These are phyloP conservation scores for Colletotrichum kahawae DNA, from an alignment of 2,329 filamentous ascomycete genomes.

Conservation along the genomic window DNA sequence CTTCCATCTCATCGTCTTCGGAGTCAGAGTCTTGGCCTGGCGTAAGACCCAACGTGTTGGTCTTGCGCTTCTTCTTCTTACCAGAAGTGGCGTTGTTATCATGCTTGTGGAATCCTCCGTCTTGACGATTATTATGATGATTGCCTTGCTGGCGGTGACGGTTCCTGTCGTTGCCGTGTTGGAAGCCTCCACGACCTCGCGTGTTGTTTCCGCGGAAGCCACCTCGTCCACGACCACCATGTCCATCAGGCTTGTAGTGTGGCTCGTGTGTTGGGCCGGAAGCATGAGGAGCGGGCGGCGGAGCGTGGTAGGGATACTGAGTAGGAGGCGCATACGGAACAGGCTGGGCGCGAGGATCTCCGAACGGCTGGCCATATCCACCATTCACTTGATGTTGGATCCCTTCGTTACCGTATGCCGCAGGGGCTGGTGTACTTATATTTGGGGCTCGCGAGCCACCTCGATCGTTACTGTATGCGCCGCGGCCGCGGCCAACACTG, in stretches of 20 bases:
- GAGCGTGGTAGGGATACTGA: constrained; percentile 41
- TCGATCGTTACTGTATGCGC: constrained; percentile 50
- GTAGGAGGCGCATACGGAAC: constrained; percentile 30
- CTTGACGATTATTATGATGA: constrained; percentile 34
- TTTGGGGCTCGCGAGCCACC: constrained; percentile 41
- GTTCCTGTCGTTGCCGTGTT: constrained; percentile 32
- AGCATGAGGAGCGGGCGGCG: constrained; percentile 41
- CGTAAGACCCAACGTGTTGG: constrained; percentile 74
- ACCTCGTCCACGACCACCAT: constrained; percentile 35
- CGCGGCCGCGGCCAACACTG: constrained; percentile 42
- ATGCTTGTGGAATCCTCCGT: constrained; percentile 23
- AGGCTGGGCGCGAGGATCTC: constrained; percentile 42
- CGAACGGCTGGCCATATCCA: constrained; percentile 44
- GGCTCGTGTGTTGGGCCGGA: constrained; percentile 37
- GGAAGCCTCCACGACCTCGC: constrained; percentile 38
- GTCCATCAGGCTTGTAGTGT: constrained; percentile 31
- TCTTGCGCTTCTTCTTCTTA: constrained; percentile 75
- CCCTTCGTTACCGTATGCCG: constrained; percentile 32
- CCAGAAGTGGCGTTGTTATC: constrained; percentile 51
- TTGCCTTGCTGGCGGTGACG: constrained; percentile 41
- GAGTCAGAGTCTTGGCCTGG: constrained; percentile 67
- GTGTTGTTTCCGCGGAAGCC: background rate
- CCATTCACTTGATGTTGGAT: constrained; percentile 37
- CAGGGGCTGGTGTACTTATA: constrained; percentile 36
- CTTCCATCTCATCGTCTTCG: constrained; percentile 73